These are phyloP conservation scores for Pezicula radicicola DNA, from an alignment of 2,329 filamentous ascomycete genomes.

Conservation along the genomic window DNA sequence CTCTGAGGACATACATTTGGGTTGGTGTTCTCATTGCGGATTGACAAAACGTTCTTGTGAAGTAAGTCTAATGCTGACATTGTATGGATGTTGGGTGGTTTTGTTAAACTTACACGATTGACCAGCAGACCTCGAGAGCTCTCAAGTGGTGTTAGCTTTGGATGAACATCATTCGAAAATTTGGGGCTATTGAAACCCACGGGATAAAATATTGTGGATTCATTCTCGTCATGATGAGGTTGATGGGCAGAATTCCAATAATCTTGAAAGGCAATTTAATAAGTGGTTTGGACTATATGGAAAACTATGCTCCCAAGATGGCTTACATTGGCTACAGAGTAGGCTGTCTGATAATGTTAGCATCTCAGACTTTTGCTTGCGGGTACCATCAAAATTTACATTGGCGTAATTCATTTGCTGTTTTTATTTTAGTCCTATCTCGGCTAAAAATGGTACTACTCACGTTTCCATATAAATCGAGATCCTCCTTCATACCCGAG, in stretches of 20 bases:
- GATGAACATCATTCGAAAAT: not conserved
- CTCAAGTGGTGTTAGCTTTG: not conserved
- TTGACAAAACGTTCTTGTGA: not conserved
- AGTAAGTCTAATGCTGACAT: not conserved
- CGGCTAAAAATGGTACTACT: not conserved
- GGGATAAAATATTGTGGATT: not conserved
- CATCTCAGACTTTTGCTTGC: not conserved
- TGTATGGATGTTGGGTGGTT: not conserved
- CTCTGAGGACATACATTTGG: not conserved
- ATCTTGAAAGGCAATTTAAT: not conserved
- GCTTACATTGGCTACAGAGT: not conserved
- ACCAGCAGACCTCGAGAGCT: not conserved
- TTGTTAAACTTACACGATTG: not conserved
- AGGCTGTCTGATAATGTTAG: not conserved
- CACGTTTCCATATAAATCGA: not conserved
- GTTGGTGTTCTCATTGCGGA: not conserved
- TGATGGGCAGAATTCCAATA: not conserved
- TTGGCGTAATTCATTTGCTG: not conserved
- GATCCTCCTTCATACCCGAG: not conserved
- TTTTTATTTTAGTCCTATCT: not conserved
- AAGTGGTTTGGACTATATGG: not conserved
- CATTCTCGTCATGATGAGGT: not conserved
- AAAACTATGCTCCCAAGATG: not conserved
- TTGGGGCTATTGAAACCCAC: not conserved
- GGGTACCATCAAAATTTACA: not conserved